Base-by-base conservation (phyloP, 2,329 filamentous ascomycete species). In the Xenoacremonium recifei region DNA sequence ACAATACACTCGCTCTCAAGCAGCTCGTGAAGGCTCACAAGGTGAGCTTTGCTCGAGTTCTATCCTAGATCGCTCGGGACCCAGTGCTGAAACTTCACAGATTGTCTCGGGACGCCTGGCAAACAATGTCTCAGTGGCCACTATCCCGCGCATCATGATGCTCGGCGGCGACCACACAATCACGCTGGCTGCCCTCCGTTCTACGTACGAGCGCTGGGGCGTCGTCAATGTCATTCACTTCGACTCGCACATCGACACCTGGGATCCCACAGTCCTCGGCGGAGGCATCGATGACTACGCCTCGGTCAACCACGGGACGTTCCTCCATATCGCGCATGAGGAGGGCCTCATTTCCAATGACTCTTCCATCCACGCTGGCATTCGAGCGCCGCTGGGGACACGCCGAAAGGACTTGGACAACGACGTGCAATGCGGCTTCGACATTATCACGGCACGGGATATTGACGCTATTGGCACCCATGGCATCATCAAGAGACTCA, bases 21-120 rank as follows among this genome's bases (percentile, higher is more conserved):
- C 91, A 96, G 67, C 95, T 96, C 89, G 87, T 80, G 21, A 80
- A 85, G 58, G 89, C 87, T 0, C n/a, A n/a, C n/a, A n/a, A n/a
- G n/a, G n/a, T n/a, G n/a, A n/a, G n/a, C n/a, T n/a, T n/a, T n/a
- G n/a, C n/a, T n/a, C n/a, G n/a, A n/a, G n/a, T n/a, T n/a, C n/a
- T n/a, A n/a, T n/a, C n/a, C n/a, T n/a, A n/a, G n/a, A n/a, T n/a
- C n/a, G n/a, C n/a, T n/a, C n/a, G n/a, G n/a, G n/a, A n/a, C n/a
- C n/a, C n/a, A n/a, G n/a, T n/a, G n/a, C n/a, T n/a, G n/a, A n/a
- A n/a, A n/a, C n/a, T n/a, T 54, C 53, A 37, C 90, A 88, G 62
- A 70, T 75, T 6, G 85, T 91, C 65, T 80, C 95, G 3, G 74
- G 72, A 20, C 59, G 53, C 27, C 63, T 70, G 4, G 61, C 54